Conservation (phyloP, 148 eudicot genomes). For the Vaccinium myrtillus region DNA sequence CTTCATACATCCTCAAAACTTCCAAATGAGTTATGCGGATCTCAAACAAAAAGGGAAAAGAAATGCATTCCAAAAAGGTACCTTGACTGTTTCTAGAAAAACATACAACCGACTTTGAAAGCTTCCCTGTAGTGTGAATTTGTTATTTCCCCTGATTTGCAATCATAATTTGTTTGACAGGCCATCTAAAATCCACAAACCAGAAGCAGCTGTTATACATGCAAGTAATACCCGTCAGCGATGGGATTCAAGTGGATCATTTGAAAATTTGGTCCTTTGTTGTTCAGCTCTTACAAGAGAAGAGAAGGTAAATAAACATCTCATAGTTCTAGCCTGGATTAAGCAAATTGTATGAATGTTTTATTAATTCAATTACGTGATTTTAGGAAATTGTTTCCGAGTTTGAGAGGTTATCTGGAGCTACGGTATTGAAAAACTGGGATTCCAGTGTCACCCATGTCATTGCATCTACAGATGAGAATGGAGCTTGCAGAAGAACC, state of each 20-base stretch:
- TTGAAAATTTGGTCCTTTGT: conserved; percentile 65
- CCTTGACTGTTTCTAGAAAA: not conserved
- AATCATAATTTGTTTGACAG: conserved; percentile 30
- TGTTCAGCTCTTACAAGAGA: conserved; percentile 70
- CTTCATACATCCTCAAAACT: conserved; percentile 67
- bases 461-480: conserved; percentile 72
- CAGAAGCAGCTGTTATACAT: conserved; percentile 32
- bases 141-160: not conserved
- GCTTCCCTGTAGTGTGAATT: not conserved
- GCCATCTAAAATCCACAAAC: conserved; percentile 25
- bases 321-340: not conserved
- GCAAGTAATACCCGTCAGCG: conserved; percentile 15
- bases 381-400: conserved; percentile 68
- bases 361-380: conserved; percentile 18
- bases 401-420: conserved; percentile 64
- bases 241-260: conserved; percentile 45
- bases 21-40: conserved; percentile 52
- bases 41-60: conserved; percentile 37
- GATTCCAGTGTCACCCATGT: conserved; percentile 76
- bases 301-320: conserved; percentile 58
- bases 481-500: conserved; percentile 86
- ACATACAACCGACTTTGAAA: not conserved
- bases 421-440: conserved; percentile 53
- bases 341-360: not conserved
- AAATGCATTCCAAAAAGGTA: conserved; percentile 48